Evolutionary conservation across 148 eudicot genomes (phyloP), one percentile per base, ranked within the genome.

Genomic region (Rhododendron williamsianum): DNA sequence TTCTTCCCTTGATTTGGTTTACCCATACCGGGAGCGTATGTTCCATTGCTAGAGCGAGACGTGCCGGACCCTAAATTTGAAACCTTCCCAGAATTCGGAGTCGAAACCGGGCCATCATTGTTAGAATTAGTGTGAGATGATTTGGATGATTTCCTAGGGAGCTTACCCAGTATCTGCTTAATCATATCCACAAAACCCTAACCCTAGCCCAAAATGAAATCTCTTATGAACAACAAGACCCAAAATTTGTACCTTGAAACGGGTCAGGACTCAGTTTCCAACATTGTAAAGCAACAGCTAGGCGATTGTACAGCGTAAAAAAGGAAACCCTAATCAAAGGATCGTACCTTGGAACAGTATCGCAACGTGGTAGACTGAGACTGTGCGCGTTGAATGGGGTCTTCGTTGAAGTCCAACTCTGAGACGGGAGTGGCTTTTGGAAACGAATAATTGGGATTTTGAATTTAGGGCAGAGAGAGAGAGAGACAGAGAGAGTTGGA

Each of bases 101-200:
- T 35, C 1, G 84, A 85, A 79, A 65, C 23, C 9, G 63, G 81
- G 60, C 85, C 81, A 9, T 87, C 91, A 80, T 45, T 56, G 60
- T 87, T 87, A 25, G 81, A 1, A 65, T 89, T 84, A 73, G 46
- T 65, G 38, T 85, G 84, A 8, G 89, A 79, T 4, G 91, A 87
- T 83, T 87, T 89, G 6, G 89, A 87, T 35, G 89, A 51, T 87
- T 90, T 90, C 72, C 85, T 80, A 25, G 91, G 91, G 83, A 90
- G 89, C 91, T 89, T 91, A 58, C 90, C 88, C 4, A 91, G 71
- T 69, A 90, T 91, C 86, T 91, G 89, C 67, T 89, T 91, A 85
- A 91, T 86, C 93, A 91, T 91, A 85, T 87, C 87, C 84, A 80
- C 81, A n/a, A 86, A 81, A 76, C 67, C 86, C 81, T 73, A 86